A percentile compares a stretch with the other conserved stretches of the same genome.
These are phyloP conservation scores for Syncephalastrum racemosum DNA, from an alignment of 371 early-diverging fungal genomes.

Conservation along the genomic window DNA sequence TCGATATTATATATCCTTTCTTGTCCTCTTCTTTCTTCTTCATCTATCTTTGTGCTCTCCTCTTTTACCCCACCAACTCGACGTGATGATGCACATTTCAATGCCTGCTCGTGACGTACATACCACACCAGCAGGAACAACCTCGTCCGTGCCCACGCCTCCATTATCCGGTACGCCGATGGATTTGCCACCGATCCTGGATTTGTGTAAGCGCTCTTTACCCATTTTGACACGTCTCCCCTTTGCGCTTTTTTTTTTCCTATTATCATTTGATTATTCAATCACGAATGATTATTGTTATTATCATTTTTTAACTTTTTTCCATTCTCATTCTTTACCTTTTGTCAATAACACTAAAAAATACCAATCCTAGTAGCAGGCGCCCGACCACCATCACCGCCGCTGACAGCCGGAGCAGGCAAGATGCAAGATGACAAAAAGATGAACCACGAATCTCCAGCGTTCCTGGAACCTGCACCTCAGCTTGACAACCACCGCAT, in stretches of 20 bases:
- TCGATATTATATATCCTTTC: constrained; percentile 7
- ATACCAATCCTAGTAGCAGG: constrained; percentile 4
- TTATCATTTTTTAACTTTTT: too few relatives aligned
- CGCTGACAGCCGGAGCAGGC: constrained; percentile 7
- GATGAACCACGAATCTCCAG: constrained; percentile 9
- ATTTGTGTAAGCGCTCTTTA: constrained; percentile 5
- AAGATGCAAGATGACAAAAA: constrained; percentile 7
- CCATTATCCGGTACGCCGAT: constrained; percentile 11
- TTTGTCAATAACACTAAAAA: not conserved
- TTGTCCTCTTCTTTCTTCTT: not conserved
- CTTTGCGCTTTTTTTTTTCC: constrained; percentile 11
- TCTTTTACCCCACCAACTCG: not conserved
- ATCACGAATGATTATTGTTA: constrained; percentile 4
- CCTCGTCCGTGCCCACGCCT: constrained; percentile 14
- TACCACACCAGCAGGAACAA: constrained; percentile 3
- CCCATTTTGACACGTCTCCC: not conserved
- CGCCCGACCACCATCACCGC: constrained; percentile 16
- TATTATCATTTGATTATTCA: constrained; percentile 4
- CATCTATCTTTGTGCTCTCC: not conserved
- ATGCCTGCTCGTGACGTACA: not conserved
- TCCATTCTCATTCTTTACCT: too few relatives aligned
- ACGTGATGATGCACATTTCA: constrained; percentile 5
- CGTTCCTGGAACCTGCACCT: constrained; percentile 29
- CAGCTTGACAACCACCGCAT: constrained; percentile 22
- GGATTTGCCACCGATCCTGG: constrained; percentile 26